Base-by-base conservation (phyloP, 345 rosid species). In the Eucalyptus erythrocorys region DNA sequence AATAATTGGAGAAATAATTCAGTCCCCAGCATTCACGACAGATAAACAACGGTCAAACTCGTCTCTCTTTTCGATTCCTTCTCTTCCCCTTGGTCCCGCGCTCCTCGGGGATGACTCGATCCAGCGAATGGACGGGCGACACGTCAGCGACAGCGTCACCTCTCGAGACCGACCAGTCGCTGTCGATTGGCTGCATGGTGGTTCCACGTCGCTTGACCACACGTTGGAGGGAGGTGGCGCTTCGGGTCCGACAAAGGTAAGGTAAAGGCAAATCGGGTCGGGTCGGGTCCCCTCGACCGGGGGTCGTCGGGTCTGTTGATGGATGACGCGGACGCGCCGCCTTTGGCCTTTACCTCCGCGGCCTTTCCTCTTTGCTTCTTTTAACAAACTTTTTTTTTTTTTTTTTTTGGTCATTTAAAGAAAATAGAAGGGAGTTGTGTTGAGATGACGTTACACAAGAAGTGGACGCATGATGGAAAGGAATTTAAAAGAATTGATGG, bases 171-270 rank as follows among this genome's bases (percentile, higher is more conserved):
- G 13, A 26, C 61, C 7, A 2, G 45, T 71, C 45, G 81, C 81
- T 2, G 43, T 68, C 81, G 26, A 51, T 71, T 17, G 13, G 26
- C 43, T 17, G 43, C 81, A 19, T 3, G 12, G 27, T 5, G 12
- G 45, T 76, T 21, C 82, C 82, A 37, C 82, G 27, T 19, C 15
- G 82, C 42, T 76, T 76, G 82, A 76, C 82, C 10, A 7, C 7
- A 17, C 24, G 80, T 8, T 8, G 79, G 34, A 13, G 76, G 80
- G 80, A 16, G 7, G 80, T 68, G 80, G 42, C 80, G 5, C 22
- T 8, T 34, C 0, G 68, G 45, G 27, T 10, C 3, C 45, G 14
- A 15, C 4, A 4, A 14, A 7, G 51, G 10, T 1, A 14, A 2
- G 51, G 19, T 49, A 2, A 48, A 51, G 57, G 10, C 7, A 19